These are phyloP conservation scores for Hirsutella thompsonii DNA, from an alignment of 2,329 filamentous ascomycete genomes.

Conservation along the genomic window DNA sequence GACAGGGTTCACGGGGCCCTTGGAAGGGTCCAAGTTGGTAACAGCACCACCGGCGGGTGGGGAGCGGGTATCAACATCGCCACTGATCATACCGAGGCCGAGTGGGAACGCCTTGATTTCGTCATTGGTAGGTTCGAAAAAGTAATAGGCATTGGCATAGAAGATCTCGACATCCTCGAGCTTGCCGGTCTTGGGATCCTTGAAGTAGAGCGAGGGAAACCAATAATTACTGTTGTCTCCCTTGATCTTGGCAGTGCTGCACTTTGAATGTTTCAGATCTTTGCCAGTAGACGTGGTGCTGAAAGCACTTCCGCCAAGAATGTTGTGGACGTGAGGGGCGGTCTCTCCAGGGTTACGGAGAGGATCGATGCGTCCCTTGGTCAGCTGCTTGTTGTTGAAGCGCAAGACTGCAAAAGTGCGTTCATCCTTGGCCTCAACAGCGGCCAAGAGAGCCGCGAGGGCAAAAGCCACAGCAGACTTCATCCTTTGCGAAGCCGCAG, in stretches of 20 bases:
- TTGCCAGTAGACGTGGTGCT: constrained; percentile 47
- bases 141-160: constrained; percentile 69
- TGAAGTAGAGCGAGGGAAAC: constrained; percentile 60
- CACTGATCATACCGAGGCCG: constrained; percentile 59
- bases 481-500: constrained; percentile 13
- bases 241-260: constrained; percentile 56
- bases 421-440: constrained; percentile 25
- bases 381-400: constrained; percentile 53
- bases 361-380: constrained; percentile 53
- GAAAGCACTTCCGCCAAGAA: constrained; percentile 61
- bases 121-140: constrained; percentile 53
- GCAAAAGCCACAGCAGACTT: constrained; percentile 19
- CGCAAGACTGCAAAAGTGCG: constrained; percentile 56
- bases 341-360: constrained; percentile 49
- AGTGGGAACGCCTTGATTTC: constrained; percentile 56
- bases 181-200: constrained; percentile 45
- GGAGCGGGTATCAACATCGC: constrained; percentile 44
- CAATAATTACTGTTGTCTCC: constrained; percentile 67
- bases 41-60: constrained; percentile 40
- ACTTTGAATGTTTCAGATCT: constrained; percentile 46
- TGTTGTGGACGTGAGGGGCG: constrained; percentile 53
- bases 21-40: constrained; percentile 35
- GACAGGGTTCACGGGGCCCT: constrained; percentile 38
- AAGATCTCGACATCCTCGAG: constrained; percentile 56
- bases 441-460: constrained; percentile 25